Percentiles rank a stretch among this genome's conserved stretches.
Conservation (phyloP, 1,139 yeast genomes). For the Yamadazyma atmosphaerica region DNA sequence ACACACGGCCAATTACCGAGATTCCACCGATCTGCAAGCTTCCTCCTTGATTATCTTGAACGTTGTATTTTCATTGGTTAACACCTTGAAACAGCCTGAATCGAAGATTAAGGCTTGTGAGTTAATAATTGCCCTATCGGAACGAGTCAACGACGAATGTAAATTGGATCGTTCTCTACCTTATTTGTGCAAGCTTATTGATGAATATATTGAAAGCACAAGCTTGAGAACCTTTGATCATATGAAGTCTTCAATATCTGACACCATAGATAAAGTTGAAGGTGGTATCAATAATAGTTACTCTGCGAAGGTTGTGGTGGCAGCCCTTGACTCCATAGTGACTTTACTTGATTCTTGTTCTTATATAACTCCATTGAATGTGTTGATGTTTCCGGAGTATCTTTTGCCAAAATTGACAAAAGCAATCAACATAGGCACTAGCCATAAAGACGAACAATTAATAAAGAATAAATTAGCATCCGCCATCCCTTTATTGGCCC, state of each 20-base stretch:
- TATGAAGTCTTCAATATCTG: neutral
- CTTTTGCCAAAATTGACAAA: conserved; percentile 67
- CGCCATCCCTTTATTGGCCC: conserved; percentile 70
- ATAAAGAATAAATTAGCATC: conserved; percentile 70
- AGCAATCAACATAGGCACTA: conserved; percentile 29
- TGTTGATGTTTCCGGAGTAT: conserved; percentile 75
- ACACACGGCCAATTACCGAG: conserved; percentile 24
- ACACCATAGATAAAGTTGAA: neutral
- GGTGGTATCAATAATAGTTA: neutral
- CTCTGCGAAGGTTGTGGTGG: conserved; percentile 53
- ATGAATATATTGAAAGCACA: conserved; percentile 29
- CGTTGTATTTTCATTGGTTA: conserved; percentile 61
- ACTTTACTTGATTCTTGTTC: conserved; percentile 66
- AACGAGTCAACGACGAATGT: conserved; percentile 75
- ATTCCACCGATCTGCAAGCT: conserved; percentile 31
- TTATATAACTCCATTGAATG: conserved; percentile 74
- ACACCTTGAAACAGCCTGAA: conserved; percentile 62
- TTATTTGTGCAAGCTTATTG: conserved; percentile 54
- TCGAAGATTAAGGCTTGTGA: conserved; percentile 75
- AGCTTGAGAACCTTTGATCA: conserved; percentile 5
- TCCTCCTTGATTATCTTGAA: conserved; percentile 66
- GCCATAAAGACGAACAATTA: conserved; percentile 23
- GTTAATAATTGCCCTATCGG: conserved; percentile 72
- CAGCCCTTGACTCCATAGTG: conserved; percentile 56
- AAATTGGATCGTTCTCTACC: conserved; percentile 88